Conservation (phyloP, 1,284 basidiomycete species). For the Papiliotrema laurentii region DNA sequence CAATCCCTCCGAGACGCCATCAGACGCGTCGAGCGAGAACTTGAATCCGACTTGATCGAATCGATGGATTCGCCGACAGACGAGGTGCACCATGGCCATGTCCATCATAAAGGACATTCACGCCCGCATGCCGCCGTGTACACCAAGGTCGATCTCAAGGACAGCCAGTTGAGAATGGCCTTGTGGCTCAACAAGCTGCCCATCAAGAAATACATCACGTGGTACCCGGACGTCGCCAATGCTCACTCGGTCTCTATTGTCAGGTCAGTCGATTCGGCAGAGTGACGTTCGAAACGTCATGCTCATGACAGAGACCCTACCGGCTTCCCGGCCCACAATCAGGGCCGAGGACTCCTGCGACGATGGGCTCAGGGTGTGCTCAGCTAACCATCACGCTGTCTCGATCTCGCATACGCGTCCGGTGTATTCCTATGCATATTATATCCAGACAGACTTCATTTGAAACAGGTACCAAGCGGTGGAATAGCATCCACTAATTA, state of each 20-base stretch:
- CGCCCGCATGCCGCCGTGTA: constrained; percentile 5
- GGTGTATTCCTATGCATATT: not conserved
- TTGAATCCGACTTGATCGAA: constrained; percentile 36
- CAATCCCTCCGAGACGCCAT: constrained; percentile 29
- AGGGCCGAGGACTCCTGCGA: constrained; percentile 34
- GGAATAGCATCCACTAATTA: not conserved
- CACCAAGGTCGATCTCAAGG: constrained; percentile 26
- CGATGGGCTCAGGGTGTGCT: constrained; percentile 27
- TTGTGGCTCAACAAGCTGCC: constrained; percentile 34
- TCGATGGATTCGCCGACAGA: constrained; percentile 5
- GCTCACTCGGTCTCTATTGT: constrained; percentile 41
- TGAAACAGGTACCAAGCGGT: too few species aligned
- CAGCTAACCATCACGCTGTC: not conserved
- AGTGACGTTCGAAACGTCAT: not conserved
- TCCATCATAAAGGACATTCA: not conserved
- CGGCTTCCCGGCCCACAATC: constrained; percentile 33
- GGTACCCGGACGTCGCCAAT: constrained; percentile 40
- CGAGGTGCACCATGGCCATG: not conserved
- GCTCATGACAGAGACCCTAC: constrained; percentile 25
- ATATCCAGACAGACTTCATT: not conserved
- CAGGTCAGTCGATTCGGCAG: constrained; percentile 24
- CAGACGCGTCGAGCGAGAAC: constrained; percentile 27
- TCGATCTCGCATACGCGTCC: not conserved
- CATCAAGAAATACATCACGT: constrained; percentile 33
- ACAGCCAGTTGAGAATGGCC: constrained; percentile 35